These are phyloP conservation scores for Staphylotrichum tortipilum DNA, from an alignment of 495 filamentous ascomycete genomes.

Conservation along the genomic window DNA sequence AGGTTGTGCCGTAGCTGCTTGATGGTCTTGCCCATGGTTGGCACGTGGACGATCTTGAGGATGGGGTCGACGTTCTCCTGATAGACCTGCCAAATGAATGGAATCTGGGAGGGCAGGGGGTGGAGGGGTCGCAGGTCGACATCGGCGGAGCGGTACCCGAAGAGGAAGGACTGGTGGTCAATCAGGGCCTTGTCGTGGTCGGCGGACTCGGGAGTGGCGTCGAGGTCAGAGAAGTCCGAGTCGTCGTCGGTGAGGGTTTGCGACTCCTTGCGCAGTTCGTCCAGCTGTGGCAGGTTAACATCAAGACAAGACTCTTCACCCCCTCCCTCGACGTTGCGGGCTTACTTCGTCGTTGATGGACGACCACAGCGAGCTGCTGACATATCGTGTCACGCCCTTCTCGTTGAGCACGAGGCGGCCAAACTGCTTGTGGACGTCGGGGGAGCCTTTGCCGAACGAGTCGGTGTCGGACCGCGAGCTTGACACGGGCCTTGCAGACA, in stretches of 20 bases:
- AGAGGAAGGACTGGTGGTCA: slow-evolving; percentile 62
- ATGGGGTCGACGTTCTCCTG: slow-evolving; percentile 64
- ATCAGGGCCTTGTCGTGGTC: slow-evolving; percentile 23
- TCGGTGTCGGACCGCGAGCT: slow-evolving; percentile 6
- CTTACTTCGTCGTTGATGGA: slow-evolving; percentile 70
- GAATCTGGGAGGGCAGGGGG: slow-evolving; percentile 53
- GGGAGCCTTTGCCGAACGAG: slow-evolving; percentile 19
- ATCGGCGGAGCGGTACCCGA: slow-evolving; percentile 57
- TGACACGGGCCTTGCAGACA: slow-evolving; percentile 9
- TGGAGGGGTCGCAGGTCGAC: slow-evolving; percentile 41
- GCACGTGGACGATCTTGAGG: slow-evolving; percentile 59
- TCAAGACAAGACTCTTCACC: too few relatives aligned
- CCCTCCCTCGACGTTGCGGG: background rate
- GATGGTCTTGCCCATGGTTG: slow-evolving; percentile 44
- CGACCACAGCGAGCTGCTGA: slow-evolving; percentile 86
- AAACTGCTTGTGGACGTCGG: slow-evolving; percentile 56
- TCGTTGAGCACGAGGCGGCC: slow-evolving; percentile 79
- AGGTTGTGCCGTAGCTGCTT: slow-evolving; percentile 41
- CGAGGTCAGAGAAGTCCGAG: slow-evolving; percentile 46
- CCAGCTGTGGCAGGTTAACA: slow-evolving; percentile 42
- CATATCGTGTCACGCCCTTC: slow-evolving; percentile 68
- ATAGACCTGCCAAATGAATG: slow-evolving; percentile 61
- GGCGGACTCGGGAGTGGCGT: slow-evolving; percentile 42
- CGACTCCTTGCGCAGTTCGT: slow-evolving; percentile 63
- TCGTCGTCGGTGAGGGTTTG: slow-evolving; percentile 60